Evolutionary conservation across 495 filamentous ascomycete genomes (phyloP), one percentile per base, ranked within the genome.

Genomic region (Aspergillus incahuasiensis): DNA sequence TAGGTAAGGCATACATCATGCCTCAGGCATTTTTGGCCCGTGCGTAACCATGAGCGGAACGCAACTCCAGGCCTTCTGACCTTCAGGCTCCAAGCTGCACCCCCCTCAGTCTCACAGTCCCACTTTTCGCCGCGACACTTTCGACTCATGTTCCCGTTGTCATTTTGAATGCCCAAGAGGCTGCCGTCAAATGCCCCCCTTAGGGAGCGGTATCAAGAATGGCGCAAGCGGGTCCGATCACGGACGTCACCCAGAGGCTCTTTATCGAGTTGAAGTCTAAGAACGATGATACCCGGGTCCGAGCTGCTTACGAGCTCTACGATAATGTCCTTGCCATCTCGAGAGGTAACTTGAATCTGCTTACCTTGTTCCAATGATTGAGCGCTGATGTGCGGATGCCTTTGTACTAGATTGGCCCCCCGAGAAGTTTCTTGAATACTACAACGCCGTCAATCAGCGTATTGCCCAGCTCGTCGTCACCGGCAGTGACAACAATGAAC

Each of bases 401-500:
- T 9, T 12, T 16, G 6, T 35, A 40, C 8, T 54, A 95, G 91
- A 96, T 64, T 83, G 90, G 64, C 79, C 81, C 6, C 77, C 86
- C 30, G 88, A 90, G 63, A 85, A 86, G 54, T 96, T 96, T 66
- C 74, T 81, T 34, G 74, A 84, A 47, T 92, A 88, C 68, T 95
- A 91, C 68, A 87, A 86, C 63, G 75, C 82, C 13, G 85, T 95
- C 56, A 91, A 88, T 63, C 78, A 81, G 58, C 81, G 84, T 35
- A 91, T 95, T 55, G 86, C 85, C 43, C 72, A 79, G 16, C 81
- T 96, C 49, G 83, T 90, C 44, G 76, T 83, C 13, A 89, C 90
- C 61, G 88, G 91, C 56, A 84, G 80, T 71, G 92, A 96, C 63
- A 86, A 88, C 16, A 85, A 84, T 63, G 94, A 97, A 58, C 84